phyloP scores from a whole-genome alignment of 1,139 yeast species.

The Geotrichum australiense region DNA sequence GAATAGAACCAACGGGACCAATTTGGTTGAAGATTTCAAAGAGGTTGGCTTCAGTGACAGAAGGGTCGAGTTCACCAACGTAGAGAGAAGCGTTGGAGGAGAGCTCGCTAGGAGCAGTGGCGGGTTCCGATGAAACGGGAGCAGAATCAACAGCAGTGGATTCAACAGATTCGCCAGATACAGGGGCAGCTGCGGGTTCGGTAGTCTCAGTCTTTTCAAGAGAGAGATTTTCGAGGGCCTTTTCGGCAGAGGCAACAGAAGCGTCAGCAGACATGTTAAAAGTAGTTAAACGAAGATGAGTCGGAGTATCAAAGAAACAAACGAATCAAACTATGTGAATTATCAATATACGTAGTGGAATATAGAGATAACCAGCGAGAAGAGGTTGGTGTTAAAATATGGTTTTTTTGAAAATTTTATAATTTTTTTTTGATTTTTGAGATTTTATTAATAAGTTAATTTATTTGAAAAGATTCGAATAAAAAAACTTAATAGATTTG shows the following conservation, averaged over 20 bases:
- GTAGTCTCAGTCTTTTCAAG: conserved; percentile 25
- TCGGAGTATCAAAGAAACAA: background rate
- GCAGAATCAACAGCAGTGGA: conserved; percentile 19
- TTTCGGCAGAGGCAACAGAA: conserved; percentile 36
- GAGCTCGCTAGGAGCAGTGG: conserved; percentile 30
- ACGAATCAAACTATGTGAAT: background rate
- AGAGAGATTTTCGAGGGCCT: conserved; percentile 36
- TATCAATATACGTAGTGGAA: background rate
- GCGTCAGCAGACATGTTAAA: conserved; percentile 34
- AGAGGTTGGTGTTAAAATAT: conserved; percentile 2
- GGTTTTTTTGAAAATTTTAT: conserved; percentile 19
- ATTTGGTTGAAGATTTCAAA: conserved; percentile 92
- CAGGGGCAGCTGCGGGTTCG: conserved; percentile 25
- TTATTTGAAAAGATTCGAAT: conserved; percentile 14
- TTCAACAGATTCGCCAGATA: conserved; percentile 17
- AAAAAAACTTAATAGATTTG: conserved; percentile 8
- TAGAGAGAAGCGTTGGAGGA: conserved; percentile 75
- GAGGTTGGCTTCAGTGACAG: conserved; percentile 89
- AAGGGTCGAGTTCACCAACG: conserved; percentile 94
- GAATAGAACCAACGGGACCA: conserved; percentile 93
- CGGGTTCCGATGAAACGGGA: conserved; percentile 6
- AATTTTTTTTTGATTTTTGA: conserved; percentile 21
- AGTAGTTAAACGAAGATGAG: background rate
- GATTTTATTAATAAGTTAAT: conserved; percentile 11
- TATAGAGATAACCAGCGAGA: background rate